Base-by-base conservation (phyloP, 345 rosid species). In the Pistacia atlantica region DNA sequence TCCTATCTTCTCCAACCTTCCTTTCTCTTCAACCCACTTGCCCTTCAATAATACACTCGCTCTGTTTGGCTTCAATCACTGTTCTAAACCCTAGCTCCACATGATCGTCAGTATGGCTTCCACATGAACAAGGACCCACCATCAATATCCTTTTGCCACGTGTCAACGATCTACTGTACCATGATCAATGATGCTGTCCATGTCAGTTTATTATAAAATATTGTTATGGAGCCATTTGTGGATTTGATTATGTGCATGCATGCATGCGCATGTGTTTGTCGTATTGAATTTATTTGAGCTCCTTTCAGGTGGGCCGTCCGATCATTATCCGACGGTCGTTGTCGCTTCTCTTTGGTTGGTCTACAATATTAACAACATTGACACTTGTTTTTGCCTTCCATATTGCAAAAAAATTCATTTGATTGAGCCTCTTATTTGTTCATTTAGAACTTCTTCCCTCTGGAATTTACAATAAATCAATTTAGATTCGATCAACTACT, bases 61-160 rank as follows among this genome's bases (percentile, higher is more conserved):
- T 35, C 3, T 25, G 78, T 79, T 75, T 69, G 77, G 75, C 69
- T 65, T 70, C 72, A 31, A 73, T 62, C 68, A 67, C 60, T 82
- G 17, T 73, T 71, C 25, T 55, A 28, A 57, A 46, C 66, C 77
- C 67, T 37, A 28, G 16, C 62, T 70, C 76, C 87, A 81, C 87
- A 82, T 82, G 83, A 67, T 20, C 56, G 35, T 62, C 46, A 28
- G 78, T 13, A 85, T 82, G 89, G 77, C 86, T 72, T 74, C 71
- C 76, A 83, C 67, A 74, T 76, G 86, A 55, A 64, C 37, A 38
- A 51, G 80, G 83, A 58, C 85, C 83, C 79, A 33, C 67, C 13
- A 11, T 7, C 1, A 17, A n/a, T 18, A 28, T 10, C 12, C 35
- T 37, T 61, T 42, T 49, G 67, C 71, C 79, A 72, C 72, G 75